Conservation (phyloP, 306 rosid species). For the Fragaria nilgerrensis region DNA sequence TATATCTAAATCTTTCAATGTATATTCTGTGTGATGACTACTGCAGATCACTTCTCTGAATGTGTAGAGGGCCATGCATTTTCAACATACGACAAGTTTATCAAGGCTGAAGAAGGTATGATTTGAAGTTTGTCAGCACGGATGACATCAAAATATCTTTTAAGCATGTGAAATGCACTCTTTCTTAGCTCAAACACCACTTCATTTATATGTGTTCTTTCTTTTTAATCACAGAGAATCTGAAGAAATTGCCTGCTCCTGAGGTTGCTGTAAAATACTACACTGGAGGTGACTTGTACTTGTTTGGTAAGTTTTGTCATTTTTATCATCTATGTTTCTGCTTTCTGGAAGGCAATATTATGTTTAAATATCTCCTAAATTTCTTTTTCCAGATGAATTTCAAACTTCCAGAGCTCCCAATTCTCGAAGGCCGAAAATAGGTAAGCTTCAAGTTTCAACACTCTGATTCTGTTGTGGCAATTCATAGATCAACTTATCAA, state of each 20-base stretch:
- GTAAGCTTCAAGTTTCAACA: constrained; percentile 30
- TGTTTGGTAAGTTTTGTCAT: constrained; percentile 65
- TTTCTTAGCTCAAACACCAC: constrained; percentile 10
- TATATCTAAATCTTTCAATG: constrained; percentile 19
- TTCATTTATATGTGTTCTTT: constrained; percentile 32
- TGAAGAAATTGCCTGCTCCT: constrained; percentile 81
- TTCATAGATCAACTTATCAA: constrained; percentile 7
- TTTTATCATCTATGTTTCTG: constrained; percentile 14
- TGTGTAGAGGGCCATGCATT: constrained; percentile 88
- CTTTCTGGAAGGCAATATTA: constrained; percentile 1
- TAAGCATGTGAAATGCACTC: background rate
- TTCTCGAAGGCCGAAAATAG: constrained; percentile 89
- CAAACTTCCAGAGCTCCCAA: constrained; percentile 88
- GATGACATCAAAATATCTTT: background rate
- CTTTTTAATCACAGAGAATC: constrained; percentile 47
- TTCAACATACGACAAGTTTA: constrained; percentile 86
- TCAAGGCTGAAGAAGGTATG: constrained; percentile 82
- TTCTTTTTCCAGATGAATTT: constrained; percentile 75
- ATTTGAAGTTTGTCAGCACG: background rate
- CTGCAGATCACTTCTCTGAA: constrained; percentile 97
- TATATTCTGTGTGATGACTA: constrained; percentile 29
- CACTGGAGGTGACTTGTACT: constrained; percentile 79
- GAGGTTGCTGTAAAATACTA: constrained; percentile 94
- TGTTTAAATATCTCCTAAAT: constrained; percentile 23
- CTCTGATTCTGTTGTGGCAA: background rate